Percentiles rank a stretch among this genome's conserved stretches.
Conservation (phyloP, 2,329 filamentous ascomycete genomes). For the Drechslerella dactyloides region DNA sequence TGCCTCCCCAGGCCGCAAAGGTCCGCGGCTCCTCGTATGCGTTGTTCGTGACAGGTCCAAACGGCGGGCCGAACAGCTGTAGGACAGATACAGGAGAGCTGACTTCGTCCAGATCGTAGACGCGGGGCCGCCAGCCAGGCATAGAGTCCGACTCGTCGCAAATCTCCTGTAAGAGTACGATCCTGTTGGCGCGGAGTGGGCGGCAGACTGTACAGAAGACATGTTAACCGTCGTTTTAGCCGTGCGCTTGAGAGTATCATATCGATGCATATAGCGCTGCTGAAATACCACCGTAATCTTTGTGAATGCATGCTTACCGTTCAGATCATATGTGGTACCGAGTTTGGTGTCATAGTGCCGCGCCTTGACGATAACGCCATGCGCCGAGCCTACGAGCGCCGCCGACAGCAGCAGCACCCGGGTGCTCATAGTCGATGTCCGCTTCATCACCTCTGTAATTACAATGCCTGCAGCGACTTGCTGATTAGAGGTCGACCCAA, state of each 20-base stretch:
- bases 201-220: slow-evolving; percentile 33
- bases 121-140: slow-evolving; percentile 26
- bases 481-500: too few species aligned
- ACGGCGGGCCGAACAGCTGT: slow-evolving; percentile 31
- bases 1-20: slow-evolving; percentile 23
- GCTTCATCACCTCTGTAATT: slow-evolving; percentile 6
- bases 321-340: slow-evolving; percentile 10
- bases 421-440: background rate
- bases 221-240: too few species aligned
- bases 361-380: slow-evolving; percentile 28
- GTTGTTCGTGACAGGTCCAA: background rate
- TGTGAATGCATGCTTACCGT: slow-evolving; percentile 17
- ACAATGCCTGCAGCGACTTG: too few species aligned
- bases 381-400: background rate
- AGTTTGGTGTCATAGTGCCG: slow-evolving; percentile 18
- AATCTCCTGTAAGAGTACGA: slow-evolving; percentile 18
- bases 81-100: slow-evolving; percentile 3
- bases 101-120: background rate
- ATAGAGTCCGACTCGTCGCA: slow-evolving; percentile 27
- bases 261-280: too few species aligned
- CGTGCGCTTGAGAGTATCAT: too few species aligned
- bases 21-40: slow-evolving; percentile 32
- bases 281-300: too few species aligned
- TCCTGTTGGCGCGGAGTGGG: slow-evolving; percentile 22
- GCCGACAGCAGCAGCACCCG: background rate